Evolutionary conservation across 2,329 filamentous ascomycete genomes (phyloP).

Genomic region (Huntiella omanensis): DNA sequence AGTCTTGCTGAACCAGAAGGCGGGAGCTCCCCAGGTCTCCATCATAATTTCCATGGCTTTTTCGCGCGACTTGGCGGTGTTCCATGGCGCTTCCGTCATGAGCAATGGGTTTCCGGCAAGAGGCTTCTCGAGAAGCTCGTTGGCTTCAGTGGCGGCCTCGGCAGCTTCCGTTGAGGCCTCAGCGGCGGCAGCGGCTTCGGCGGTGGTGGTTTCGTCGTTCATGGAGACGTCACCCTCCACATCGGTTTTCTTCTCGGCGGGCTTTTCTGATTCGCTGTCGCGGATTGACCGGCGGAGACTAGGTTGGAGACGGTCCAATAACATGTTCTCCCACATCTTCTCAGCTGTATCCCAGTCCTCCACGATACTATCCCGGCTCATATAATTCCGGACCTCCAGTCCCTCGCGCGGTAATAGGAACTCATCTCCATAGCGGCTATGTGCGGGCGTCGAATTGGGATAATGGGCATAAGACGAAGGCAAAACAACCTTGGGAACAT

Average conservation of each 20-base stretch:
- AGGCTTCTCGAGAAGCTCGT: conserved; percentile 47
- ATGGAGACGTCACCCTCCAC: conserved; percentile 41
- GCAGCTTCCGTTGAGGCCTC: conserved; percentile 13
- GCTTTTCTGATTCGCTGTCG: conserved; percentile 22
- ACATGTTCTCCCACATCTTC: conserved; percentile 80
- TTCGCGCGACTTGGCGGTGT: conserved; percentile 68
- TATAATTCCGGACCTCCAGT: conserved; percentile 80
- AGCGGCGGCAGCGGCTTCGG: conserved; percentile 1
- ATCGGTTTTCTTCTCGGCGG: conserved; percentile 26
- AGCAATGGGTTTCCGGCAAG: conserved; percentile 78
- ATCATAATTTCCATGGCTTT: conserved; percentile 92
- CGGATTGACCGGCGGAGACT: conserved; percentile 52
- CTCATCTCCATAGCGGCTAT: conserved; percentile 73
- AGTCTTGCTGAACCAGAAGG: conserved; percentile 80
- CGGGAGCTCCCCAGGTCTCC: conserved; percentile 89
- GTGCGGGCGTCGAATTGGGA: conserved; percentile 22
- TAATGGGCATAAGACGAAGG: conserved; percentile 70
- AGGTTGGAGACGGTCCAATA: conserved; percentile 74
- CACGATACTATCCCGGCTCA: conserved; percentile 72
- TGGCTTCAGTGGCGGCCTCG: conserved; percentile 11
- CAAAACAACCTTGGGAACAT: conserved; percentile 82
- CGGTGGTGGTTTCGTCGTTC: conserved; percentile 21
- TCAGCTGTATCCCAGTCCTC: conserved; percentile 91
- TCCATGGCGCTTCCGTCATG: conserved; percentile 91
- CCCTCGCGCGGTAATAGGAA: conserved; percentile 57